A percentile compares a stretch with the other conserved stretches of the same genome.
Evolutionary conservation across 352 stramenopile species (phyloP).

Genomic region (Phytophthora crassamura): DNA sequence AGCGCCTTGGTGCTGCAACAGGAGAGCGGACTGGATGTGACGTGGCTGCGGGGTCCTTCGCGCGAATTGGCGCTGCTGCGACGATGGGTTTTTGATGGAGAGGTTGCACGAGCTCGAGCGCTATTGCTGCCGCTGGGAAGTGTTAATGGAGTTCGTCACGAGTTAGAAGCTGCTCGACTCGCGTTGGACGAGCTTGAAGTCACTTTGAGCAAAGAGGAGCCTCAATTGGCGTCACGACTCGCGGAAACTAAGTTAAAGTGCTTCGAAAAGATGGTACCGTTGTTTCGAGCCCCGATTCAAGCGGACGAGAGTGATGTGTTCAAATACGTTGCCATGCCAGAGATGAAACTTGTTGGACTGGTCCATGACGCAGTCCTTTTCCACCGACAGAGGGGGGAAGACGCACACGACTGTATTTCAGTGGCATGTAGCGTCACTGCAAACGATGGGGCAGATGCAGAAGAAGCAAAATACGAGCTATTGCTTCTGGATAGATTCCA

Average conservation of each 20-base stretch:
- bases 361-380: slow-evolving; percentile 47
- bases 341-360: slow-evolving; percentile 47
- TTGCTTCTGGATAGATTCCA: slow-evolving; percentile 21
- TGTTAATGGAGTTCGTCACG: slow-evolving; percentile 14
- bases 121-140: slow-evolving; percentile 48
- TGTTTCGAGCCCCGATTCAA: slow-evolving; percentile 52
- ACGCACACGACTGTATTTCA: slow-evolving; percentile 37
- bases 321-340: slow-evolving; percentile 56
- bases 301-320: slow-evolving; percentile 42
- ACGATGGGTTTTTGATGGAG: slow-evolving; percentile 58
- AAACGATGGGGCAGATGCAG: background rate
- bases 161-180: slow-evolving; percentile 21
- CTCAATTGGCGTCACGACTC: slow-evolving; percentile 23
- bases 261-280: slow-evolving; percentile 50
- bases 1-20: slow-evolving; percentile 55
- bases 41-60: slow-evolving; percentile 63
- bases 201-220: background rate
- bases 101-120: slow-evolving; percentile 44
- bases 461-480: slow-evolving; percentile 7
- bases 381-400: slow-evolving; percentile 17
- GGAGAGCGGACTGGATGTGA: slow-evolving; percentile 62
- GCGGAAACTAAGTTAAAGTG: slow-evolving; percentile 50
- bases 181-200: slow-evolving; percentile 50
- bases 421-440: slow-evolving; percentile 17
- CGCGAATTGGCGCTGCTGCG: slow-evolving; percentile 57